These are phyloP conservation scores for Talaromyces atroroseus DNA, from an alignment of 2,329 filamentous ascomycete species.

Conservation along the genomic window DNA sequence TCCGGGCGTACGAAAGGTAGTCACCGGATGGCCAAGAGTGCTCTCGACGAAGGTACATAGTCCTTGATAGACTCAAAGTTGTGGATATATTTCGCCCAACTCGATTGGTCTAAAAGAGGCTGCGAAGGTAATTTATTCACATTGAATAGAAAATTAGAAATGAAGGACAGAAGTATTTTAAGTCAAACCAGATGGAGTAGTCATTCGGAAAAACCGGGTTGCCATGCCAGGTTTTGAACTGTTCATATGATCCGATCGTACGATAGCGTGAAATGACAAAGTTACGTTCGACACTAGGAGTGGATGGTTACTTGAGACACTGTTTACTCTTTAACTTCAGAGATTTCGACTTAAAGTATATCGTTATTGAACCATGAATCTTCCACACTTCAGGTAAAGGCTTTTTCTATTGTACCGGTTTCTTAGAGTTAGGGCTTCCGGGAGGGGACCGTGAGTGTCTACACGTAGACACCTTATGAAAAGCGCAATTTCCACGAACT, in stretches of 20 bases:
- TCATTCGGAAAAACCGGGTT: background rate
- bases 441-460: background rate
- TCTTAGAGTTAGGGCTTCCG: background rate
- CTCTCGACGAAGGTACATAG: conserved; percentile 24
- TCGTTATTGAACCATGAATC: background rate
- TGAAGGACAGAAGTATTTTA: background rate
- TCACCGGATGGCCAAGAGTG: conserved; percentile 35
- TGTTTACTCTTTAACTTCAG: background rate
- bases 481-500: background rate
- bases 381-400: background rate
- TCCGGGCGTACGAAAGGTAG: conserved; percentile 13
- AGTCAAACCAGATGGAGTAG: background rate
- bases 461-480: background rate
- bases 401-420: background rate
- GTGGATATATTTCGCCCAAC: too few relatives aligned
- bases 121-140: background rate
- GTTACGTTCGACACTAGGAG: background rate
- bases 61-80: background rate
- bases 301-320: background rate
- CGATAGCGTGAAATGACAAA: background rate
- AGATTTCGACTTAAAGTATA: background rate
- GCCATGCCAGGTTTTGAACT: background rate
- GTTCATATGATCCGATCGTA: background rate
- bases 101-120: too few relatives aligned
- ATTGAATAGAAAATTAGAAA: background rate